A percentile compares a stretch with the other conserved stretches of the same genome.
Conservation (phyloP, 768 basidiomycete genomes). For the Tricholoma hemisulphureum region DNA sequence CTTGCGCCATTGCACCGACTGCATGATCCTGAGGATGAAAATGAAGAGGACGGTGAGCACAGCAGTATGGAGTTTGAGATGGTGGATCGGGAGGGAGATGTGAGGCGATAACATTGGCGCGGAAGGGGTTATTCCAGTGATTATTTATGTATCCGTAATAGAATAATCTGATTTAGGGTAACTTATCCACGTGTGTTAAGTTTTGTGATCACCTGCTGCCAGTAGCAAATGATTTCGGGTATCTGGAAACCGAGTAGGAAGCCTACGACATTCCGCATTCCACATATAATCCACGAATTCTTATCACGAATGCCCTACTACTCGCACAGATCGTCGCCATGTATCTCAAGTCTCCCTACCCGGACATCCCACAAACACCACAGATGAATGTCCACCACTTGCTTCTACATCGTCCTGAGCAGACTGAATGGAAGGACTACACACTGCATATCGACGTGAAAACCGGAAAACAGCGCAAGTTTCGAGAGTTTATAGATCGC, state of each 20-base stretch:
- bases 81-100: not conserved
- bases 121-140: no score
- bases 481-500: constrained; percentile 47
- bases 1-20: constrained; percentile 9
- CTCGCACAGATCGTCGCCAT: constrained; percentile 30
- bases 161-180: no score
- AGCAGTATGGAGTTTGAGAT: not conserved
- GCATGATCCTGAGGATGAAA: constrained; percentile 2
- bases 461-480: constrained; percentile 40
- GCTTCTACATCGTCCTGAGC: constrained; percentile 54
- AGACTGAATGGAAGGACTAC: constrained; percentile 55
- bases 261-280: no score
- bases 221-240: no score
- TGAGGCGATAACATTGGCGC: not conserved
- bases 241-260: no score
- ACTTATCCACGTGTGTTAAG: no score
- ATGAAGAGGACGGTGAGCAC: not conserved
- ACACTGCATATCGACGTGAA: constrained; percentile 54
- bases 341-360: constrained; percentile 58
- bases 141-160: no score
- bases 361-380: constrained; percentile 47
- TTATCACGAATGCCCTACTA: not conserved
- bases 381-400: constrained; percentile 55
- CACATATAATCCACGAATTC: no score
- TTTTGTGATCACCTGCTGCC: no score